A percentile compares a stretch with the other conserved stretches of the same genome.
Evolutionary conservation across 2,329 filamentous ascomycete genomes (phyloP).

Genomic region (Cladosporium sp.): DNA sequence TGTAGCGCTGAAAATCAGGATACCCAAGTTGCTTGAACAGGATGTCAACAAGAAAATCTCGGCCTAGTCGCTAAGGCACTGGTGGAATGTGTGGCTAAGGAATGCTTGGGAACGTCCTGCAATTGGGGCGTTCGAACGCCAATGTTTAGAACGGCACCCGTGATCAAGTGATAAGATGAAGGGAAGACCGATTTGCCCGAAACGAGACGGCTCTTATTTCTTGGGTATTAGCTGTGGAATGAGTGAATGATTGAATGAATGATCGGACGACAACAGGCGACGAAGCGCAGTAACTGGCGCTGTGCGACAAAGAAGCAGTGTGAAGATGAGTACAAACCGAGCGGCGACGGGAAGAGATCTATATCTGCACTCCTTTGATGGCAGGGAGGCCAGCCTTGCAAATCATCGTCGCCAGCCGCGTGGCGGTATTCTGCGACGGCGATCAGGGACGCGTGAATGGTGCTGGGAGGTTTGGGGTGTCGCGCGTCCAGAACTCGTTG

Average conservation of each 20-base stretch:
- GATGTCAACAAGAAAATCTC: constrained; percentile 1
- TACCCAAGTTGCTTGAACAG: background rate
- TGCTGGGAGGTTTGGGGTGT: no score
- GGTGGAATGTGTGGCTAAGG: constrained; percentile 5
- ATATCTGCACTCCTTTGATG: no score
- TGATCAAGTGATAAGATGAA: background rate
- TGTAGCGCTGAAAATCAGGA: background rate
- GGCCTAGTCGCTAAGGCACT: background rate
- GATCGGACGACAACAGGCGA: background rate
- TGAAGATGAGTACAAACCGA: background rate
- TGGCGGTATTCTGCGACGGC: no score
- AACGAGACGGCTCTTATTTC: no score
- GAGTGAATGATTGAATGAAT: background rate
- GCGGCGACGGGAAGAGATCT: no score
- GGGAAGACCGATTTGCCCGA: background rate
- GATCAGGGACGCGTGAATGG: no score
- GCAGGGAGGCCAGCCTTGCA: no score
- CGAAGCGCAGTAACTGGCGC: no score
- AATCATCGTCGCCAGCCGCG: no score
- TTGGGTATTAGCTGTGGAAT: background rate
- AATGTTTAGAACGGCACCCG: background rate
- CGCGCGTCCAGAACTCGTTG: background rate
- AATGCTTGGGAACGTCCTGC: constrained; percentile 4
- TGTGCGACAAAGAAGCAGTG: no score
- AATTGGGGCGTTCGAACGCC: background rate